Conservation (phyloP, 139 green algal genomes). For the Axilococcus clingmanii region DNA sequence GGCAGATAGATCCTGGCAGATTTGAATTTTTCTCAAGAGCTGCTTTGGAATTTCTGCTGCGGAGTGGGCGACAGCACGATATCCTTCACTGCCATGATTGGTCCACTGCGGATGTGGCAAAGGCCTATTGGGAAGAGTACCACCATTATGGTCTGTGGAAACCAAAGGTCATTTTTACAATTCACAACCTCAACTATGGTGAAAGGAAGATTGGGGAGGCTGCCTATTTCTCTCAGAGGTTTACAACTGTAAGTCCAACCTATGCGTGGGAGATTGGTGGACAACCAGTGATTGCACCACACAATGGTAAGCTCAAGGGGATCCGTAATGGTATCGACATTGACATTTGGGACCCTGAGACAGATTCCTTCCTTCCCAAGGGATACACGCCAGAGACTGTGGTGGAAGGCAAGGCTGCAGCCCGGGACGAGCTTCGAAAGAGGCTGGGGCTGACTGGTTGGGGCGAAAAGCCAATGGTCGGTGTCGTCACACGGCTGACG, state of each 20-base stretch:
- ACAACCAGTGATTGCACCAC: conserved; percentile 42
- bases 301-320: conserved; percentile 67
- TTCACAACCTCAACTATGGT: conserved; percentile 89
- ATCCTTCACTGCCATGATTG: conserved; percentile 96
- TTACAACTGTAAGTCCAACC: conserved; percentile 88
- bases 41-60: conserved; percentile 63
- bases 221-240: conserved; percentile 62
- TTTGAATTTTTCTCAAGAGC: conserved; percentile 86
- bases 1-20: conserved; percentile 44
- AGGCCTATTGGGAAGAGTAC: conserved; percentile 69
- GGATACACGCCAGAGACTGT: conserved; percentile 29
- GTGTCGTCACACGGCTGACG: conserved; percentile 69
- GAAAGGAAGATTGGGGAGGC: conserved; percentile 66
- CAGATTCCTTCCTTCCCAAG: conserved; percentile 76
- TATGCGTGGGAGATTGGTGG: conserved; percentile 79
- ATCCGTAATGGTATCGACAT: conserved; percentile 77
- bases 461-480: conserved; percentile 66
- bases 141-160: conserved; percentile 77
- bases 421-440: conserved; percentile 45
- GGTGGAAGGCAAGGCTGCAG: conserved; percentile 56
- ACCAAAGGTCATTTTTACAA: conserved; percentile 75
- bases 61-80: conserved; percentile 48
- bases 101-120: conserved; percentile 61
- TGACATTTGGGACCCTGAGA: conserved; percentile 90
- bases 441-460: conserved; percentile 45